Base-by-base conservation (phyloP, 352 stramenopile genomes). In the Poterioochromonas sp. region DNA sequence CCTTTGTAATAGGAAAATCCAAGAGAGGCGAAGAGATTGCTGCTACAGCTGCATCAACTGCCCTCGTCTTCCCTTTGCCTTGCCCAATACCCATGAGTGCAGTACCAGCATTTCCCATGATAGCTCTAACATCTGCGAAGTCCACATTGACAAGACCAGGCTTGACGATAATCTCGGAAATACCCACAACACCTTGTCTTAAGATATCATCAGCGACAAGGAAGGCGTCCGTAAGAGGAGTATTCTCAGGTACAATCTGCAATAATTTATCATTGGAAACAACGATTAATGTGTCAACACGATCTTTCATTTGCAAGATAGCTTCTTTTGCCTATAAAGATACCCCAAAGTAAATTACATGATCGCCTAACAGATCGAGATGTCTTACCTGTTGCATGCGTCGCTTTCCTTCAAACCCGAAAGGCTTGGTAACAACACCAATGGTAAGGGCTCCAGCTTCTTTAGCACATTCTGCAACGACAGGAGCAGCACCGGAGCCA, bases 101-200 rank as follows among this genome's bases (percentile, higher is more conserved):
- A 20, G 91, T 93, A 0, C 94, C 93, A 3, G 93, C 93, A 82
- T 93, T 91, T 43, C 89, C 91, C 80, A 98, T 90, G 71, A 98
- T 95, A 15, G 91, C 93, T 79, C 94, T 91, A 76, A 98, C 96
- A 83, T 98, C 94, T 34, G 93, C 94, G 86, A 98, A 98, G 82
- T 97, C 94, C 22, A 98, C 85, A 82, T 98, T 98, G 73, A 98
- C 95, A n/a, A 98, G 82, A 53, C 93, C 94, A 8, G 93, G 92
- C 76, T 93, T 93, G 76, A 97, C 88, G 80, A 98, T 97, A 60
- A 97, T 87, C 83, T 97, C 92, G 0, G 93, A 97, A 63, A 97
- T 95, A 58, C 92, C 93, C 76, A 97, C 95, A 32, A 97, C 92
- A 65, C 92, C 54, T 41, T 79, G 73, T 0, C 96, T 84, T 58